These are phyloP conservation scores for Gossypium raimondii DNA, from an alignment of 345 rosid genomes.

Conservation along the genomic window DNA sequence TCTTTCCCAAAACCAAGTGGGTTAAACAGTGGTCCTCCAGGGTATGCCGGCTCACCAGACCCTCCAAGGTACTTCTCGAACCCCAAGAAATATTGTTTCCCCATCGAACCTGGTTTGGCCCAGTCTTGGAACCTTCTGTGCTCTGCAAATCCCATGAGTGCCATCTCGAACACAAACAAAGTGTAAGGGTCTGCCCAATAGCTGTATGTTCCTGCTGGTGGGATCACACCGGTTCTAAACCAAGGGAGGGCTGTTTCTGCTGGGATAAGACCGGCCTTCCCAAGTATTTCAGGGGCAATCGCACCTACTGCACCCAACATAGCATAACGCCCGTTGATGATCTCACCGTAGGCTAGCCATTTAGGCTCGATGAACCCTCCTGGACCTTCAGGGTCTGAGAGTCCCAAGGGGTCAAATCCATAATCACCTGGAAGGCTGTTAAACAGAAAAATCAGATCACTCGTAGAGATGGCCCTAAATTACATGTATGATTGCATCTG, in stretches of 20 bases:
- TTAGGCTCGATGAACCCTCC: conserved; percentile 95
- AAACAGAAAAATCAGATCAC: background rate
- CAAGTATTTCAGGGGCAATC: conserved; percentile 88
- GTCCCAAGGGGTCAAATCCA: conserved; percentile 94
- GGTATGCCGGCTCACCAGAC: conserved; percentile 84
- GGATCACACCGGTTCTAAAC: conserved; percentile 95
- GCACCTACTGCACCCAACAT: conserved; percentile 86
- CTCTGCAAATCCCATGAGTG: conserved; percentile 94
- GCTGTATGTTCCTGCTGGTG: conserved; percentile 88
- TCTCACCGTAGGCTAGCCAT: conserved; percentile 95
- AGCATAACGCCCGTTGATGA: conserved; percentile 79
- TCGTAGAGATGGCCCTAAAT: background rate
- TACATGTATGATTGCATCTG: background rate
- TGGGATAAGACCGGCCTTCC: conserved; percentile 78
- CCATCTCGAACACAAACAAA: conserved; percentile 87
- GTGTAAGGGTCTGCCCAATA: conserved; percentile 98
- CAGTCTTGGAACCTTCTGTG: conserved; percentile 96
- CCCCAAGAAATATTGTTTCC: conserved; percentile 88
- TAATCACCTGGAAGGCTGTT: background rate
- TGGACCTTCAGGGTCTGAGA: conserved; percentile 94
- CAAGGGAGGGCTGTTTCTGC: conserved; percentile 87
- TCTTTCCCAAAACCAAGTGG: conserved; percentile 91
- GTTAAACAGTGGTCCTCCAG: conserved; percentile 93
- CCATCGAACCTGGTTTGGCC: conserved; percentile 86
- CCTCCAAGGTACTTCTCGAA: conserved; percentile 76